A percentile compares a stretch with the other conserved stretches of the same genome.
These are phyloP conservation scores for Scytalidium lignicola DNA, from an alignment of 2,329 filamentous ascomycete genomes.

Conservation along the genomic window DNA sequence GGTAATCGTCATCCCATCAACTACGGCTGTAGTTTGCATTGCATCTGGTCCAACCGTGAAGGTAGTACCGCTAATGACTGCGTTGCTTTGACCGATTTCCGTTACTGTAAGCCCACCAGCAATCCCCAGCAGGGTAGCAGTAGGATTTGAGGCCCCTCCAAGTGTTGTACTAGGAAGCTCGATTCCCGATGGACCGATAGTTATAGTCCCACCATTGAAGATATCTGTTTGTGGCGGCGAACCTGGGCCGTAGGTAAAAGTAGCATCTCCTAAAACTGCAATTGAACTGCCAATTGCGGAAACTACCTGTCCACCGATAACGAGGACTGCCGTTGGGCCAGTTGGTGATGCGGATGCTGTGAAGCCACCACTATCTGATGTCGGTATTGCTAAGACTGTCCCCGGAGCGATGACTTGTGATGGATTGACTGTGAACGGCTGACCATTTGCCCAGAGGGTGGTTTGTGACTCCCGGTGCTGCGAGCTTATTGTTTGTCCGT, in stretches of 20 bases:
- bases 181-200: slow-evolving; percentile 17
- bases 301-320: slow-evolving; percentile 16
- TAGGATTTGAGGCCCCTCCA: slow-evolving; percentile 12
- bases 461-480: slow-evolving; percentile 18
- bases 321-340: slow-evolving; percentile 16
- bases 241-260: slow-evolving; percentile 16
- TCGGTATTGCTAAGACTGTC: slow-evolving; percentile 15
- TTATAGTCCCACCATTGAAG: slow-evolving; percentile 20
- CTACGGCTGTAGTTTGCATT: slow-evolving; percentile 37
- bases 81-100: slow-evolving; percentile 23
- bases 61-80: slow-evolving; percentile 44
- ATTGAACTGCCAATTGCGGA: slow-evolving; percentile 16
- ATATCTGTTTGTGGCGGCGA: slow-evolving; percentile 13
- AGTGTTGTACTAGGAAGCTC: slow-evolving; percentile 15
- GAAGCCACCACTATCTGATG: slow-evolving; percentile 7
- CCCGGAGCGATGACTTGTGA: slow-evolving; percentile 18
- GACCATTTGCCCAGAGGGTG: slow-evolving; percentile 16
- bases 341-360: slow-evolving; percentile 10
- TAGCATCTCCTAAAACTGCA: slow-evolving; percentile 12
- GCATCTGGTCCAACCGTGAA: slow-evolving; percentile 46
- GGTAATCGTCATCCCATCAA: slow-evolving; percentile 46
- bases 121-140: slow-evolving; percentile 18
- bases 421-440: slow-evolving; percentile 22
- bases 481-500: slow-evolving; percentile 16
- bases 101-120: slow-evolving; percentile 21